These are phyloP conservation scores for Tricholomella constricta DNA, from an alignment of 768 basidiomycete species.

Conservation along the genomic window DNA sequence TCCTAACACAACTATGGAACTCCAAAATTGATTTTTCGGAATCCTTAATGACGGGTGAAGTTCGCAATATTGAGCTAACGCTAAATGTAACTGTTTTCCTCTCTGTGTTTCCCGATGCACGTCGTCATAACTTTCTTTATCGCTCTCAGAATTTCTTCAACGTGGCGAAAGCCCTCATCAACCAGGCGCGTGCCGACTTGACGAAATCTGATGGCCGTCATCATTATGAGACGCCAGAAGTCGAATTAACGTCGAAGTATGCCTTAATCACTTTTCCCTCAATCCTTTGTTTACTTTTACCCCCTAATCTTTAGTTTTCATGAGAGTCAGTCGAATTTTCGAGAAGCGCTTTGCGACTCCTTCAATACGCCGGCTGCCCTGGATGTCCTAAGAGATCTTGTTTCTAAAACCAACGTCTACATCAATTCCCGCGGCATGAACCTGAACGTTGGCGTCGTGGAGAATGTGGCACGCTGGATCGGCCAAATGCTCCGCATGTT, in stretches of 20 bases:
- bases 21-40: slow-evolving; percentile 94
- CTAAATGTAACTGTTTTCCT: slow-evolving; percentile 68
- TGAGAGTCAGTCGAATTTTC: slow-evolving; percentile 75
- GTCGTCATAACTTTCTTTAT: neutral
- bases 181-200: slow-evolving; percentile 49
- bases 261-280: neutral
- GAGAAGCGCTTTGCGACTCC: slow-evolving; percentile 89
- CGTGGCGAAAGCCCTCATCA: slow-evolving; percentile 77
- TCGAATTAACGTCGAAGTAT: slow-evolving; percentile 66
- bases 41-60: slow-evolving; percentile 85
- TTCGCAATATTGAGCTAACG: slow-evolving; percentile 77
- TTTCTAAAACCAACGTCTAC: slow-evolving; percentile 87
- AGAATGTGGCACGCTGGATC: slow-evolving; percentile 67
- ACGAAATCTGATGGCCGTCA: slow-evolving; percentile 60
- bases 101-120: neutral
- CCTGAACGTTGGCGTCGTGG: slow-evolving; percentile 64
- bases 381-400: slow-evolving; percentile 72
- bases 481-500: slow-evolving; percentile 77
- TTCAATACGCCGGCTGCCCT: slow-evolving; percentile 93
- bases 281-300: slow-evolving; percentile 6
- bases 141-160: slow-evolving; percentile 87
- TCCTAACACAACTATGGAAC: slow-evolving; percentile 91
- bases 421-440: slow-evolving; percentile 65
- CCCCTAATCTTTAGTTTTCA: slow-evolving; percentile 54
- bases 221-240: slow-evolving; percentile 67